Evolutionary conservation across 108 stramenopile species (phyloP).

Genomic region (Cyclostephanos invisitatus): DNA sequence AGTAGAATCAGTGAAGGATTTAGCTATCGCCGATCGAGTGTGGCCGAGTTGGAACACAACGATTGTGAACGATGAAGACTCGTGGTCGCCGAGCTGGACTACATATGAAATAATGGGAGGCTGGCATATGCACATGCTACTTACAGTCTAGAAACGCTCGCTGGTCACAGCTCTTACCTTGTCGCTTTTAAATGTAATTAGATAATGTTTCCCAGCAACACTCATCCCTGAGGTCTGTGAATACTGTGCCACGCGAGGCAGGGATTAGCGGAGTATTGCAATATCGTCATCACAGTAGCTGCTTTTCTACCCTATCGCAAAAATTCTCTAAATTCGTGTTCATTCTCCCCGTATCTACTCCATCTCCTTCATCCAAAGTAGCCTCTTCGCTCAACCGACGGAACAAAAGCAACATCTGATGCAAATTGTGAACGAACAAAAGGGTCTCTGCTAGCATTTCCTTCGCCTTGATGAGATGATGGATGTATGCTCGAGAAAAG

Average conservation of each 20-base stretch:
- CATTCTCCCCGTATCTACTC: not conserved
- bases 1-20: not conserved
- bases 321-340: conserved; percentile 16
- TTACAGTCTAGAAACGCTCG: no score
- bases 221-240: not conserved
- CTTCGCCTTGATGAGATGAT: conserved; percentile 79
- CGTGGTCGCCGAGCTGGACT: no score
- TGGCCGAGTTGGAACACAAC: no score
- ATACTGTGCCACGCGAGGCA: not conserved
- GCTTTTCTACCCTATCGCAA: conserved; percentile 27
- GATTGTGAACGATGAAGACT: no score
- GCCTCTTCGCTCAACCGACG: conserved; percentile 35
- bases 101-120: no score
- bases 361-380: conserved; percentile 15
- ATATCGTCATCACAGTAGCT: not conserved
- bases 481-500: conserved; percentile 73
- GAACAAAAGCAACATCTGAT: conserved; percentile 60
- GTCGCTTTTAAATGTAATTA: no score
- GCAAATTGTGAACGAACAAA: conserved; percentile 82
- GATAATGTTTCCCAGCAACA: no score
- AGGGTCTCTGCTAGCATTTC: conserved; percentile 85
- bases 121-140: no score
- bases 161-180: no score
- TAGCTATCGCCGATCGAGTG: no score
- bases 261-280: not conserved